Base-by-base conservation (phyloP, 495 filamentous ascomycete species). In the Aspergillus haitiensis region DNA sequence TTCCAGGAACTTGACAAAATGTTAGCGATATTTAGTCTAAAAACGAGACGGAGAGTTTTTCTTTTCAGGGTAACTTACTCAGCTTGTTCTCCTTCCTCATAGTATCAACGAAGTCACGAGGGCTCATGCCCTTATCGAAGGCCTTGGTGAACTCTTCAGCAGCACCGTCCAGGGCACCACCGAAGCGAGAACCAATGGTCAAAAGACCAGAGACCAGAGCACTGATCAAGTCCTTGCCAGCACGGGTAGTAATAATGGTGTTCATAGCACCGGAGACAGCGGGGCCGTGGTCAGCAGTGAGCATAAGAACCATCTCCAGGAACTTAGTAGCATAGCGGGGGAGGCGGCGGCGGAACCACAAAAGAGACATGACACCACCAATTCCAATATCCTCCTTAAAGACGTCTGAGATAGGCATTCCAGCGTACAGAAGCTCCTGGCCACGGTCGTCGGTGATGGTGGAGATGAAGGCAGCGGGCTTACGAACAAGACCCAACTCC, bases 41-140 rank as follows among this genome's bases (percentile, higher is more conserved):
- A 47, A 18, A 7, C n/a, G 5, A 8, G 1, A 47, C n/a, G 10
- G 16, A 5, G 1, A 18, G 7, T 10, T 2, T 18, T 18, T 27
- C 21, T 27, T 27, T 27, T 27, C 21, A 27, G 3, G 27, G 36
- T 3, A 46, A 82, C 85, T 68, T 81, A 88, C 86, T 98, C 58
- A 98, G 91, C 85, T 98, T 98, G 86, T 98, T 98, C 79, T 94
- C 90, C 84, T 98, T 98, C 74, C 94, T 86, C 93, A 97, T 97
- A 63, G 81, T 90, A 80, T 98, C 94, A 57, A 98, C 94, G 72
- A 98, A 98, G 78, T 98, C 94, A 84, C 94, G 92, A 39, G 94
- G 94, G 82, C 89, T 94, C 60, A 98, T 86, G 66, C 92, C 92
- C 86, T 96, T 96, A 82, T 98, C 94, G 63, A 91, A 96, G 56